Base-by-base conservation (phyloP, 805 yeast species). In the Candida peoriensis region DNA sequence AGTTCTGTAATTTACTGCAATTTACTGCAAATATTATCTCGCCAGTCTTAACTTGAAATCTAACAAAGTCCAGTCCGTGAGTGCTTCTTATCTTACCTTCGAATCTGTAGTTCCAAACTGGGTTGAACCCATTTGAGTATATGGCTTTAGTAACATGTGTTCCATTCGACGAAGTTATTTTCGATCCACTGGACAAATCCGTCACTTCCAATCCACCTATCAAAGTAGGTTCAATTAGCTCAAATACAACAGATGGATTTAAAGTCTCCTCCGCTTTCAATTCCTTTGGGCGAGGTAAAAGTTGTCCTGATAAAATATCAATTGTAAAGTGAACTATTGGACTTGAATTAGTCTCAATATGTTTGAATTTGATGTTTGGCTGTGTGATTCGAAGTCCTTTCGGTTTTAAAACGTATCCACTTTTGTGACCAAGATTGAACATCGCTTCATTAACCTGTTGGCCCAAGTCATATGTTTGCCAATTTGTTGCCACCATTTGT, bases 401-500 rank as follows among this genome's bases (percentile, higher is more conserved):
- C 0, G 97, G 96, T 50, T 93, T 93, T 31, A 85, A 60, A 7
- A 82, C 76, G 52, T 86, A 93, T 0, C 99, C 99, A 1, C 71
- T 62, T 29, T 65, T 70, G 11, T 69, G 64, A 1, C 74, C 72
- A 12, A 70, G 57, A 33, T 74, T 75, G 57, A 90, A 87, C 72
- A 88, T 62, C 4, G 96, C 85, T 42, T 83, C 83, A 55, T 88
- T 89, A 9, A 93, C 50, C 52, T 88, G 96, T 53, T 89, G 90
- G 0, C 97, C 96, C 13, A 77, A 39, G 52, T 93, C 98, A 54
- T 76, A 81, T 0, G 93, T 81, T 58, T 90, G 98, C 97, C 97
- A 90, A 54, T 90, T 93, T 0, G 96, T 80, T 0, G 98, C 97
- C 5, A 85, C 97, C 87, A 93, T 76, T 53, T 93, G 98, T 9